These are phyloP conservation scores for Mycena vitilis DNA, from an alignment of 768 basidiomycete species.

Conservation along the genomic window DNA sequence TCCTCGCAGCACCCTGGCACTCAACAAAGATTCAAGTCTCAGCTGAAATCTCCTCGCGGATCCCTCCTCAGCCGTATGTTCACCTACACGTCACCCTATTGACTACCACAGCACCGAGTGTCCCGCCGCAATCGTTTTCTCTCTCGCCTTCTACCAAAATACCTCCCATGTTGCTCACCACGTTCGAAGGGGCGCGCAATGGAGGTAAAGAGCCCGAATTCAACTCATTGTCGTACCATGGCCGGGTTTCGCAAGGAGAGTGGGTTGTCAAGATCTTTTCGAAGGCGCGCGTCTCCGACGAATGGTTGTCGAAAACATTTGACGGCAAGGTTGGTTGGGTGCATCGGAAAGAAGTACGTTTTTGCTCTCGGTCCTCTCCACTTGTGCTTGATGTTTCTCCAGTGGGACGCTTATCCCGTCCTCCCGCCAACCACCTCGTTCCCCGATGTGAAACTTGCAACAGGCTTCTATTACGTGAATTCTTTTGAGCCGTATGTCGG, in stretches of 20 bases:
- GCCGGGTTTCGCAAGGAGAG: slow-evolving; percentile 62
- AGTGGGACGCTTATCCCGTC: slow-evolving; percentile 88
- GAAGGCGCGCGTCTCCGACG: slow-evolving; percentile 68
- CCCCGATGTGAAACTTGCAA: slow-evolving; percentile 82
- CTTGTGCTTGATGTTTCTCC: slow-evolving; percentile 11
- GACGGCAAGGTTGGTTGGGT: slow-evolving; percentile 81
- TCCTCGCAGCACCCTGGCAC: slow-evolving; percentile 90
- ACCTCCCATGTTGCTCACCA: slow-evolving; percentile 80
- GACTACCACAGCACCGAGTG: slow-evolving; percentile 73
- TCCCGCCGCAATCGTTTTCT: slow-evolving; percentile 78
- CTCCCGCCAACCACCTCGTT: slow-evolving; percentile 75
- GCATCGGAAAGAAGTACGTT: slow-evolving; percentile 75
- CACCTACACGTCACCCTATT: slow-evolving; percentile 91
- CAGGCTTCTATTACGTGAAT: slow-evolving; percentile 91
- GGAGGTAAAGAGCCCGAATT: slow-evolving; percentile 79
- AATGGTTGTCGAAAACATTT: slow-evolving; percentile 78
- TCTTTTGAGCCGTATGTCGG: slow-evolving; percentile 86
- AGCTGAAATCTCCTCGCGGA: slow-evolving; percentile 56
- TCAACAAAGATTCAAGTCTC: slow-evolving; percentile 69
- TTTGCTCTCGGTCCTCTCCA: slow-evolving; percentile 7
- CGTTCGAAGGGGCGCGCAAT: slow-evolving; percentile 67
- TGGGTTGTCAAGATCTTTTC: slow-evolving; percentile 94
- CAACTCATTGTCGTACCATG: slow-evolving; percentile 88
- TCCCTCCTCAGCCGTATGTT: slow-evolving; percentile 82
- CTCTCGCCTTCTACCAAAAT: slow-evolving; percentile 55